phyloP scores from a whole-genome alignment of 177 flowering plant genomes.

The Tripterygium wilfordii region DNA sequence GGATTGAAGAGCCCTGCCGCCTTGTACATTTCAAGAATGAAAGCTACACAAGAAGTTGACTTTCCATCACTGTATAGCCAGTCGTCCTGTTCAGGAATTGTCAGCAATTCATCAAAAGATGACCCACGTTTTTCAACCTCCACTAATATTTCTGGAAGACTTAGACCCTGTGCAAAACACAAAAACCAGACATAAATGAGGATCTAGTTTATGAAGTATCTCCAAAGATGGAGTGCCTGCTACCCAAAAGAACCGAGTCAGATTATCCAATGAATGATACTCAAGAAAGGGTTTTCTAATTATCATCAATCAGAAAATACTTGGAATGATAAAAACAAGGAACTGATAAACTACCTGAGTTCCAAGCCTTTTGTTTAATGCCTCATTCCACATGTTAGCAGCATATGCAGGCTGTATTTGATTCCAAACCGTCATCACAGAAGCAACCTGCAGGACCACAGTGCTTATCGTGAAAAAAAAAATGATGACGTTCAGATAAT shows the following conservation, averaged over 20 bases:
- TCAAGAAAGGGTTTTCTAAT: too few species aligned
- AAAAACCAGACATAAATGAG: not conserved
- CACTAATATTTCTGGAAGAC: constrained; percentile 77
- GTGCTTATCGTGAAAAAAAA: not conserved
- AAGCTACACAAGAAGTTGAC: constrained; percentile 92
- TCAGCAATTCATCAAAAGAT: constrained; percentile 71
- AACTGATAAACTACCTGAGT: constrained; percentile 66
- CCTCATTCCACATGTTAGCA: constrained; percentile 97
- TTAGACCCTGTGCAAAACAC: constrained; percentile 51
- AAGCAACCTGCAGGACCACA: constrained; percentile 63
- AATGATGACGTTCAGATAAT: not conserved
- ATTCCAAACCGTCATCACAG: constrained; percentile 89
- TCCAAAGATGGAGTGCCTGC: too few species aligned
- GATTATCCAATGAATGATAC: too few species aligned
- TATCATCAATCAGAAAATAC: too few species aligned
- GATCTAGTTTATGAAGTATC: too few species aligned
- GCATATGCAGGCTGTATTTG: constrained; percentile 87
- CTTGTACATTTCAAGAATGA: constrained; percentile 89
- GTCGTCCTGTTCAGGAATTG: constrained; percentile 90
- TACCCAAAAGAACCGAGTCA: too few species aligned
- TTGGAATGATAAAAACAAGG: too few species aligned
- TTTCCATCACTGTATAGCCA: constrained; percentile 90
- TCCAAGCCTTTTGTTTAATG: constrained; percentile 89
- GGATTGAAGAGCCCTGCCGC: constrained; percentile 82
- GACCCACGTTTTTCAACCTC: constrained; percentile 82